phyloP scores from a whole-genome alignment of 768 basidiomycete species.

The Auricularia auricula-judae region DNA sequence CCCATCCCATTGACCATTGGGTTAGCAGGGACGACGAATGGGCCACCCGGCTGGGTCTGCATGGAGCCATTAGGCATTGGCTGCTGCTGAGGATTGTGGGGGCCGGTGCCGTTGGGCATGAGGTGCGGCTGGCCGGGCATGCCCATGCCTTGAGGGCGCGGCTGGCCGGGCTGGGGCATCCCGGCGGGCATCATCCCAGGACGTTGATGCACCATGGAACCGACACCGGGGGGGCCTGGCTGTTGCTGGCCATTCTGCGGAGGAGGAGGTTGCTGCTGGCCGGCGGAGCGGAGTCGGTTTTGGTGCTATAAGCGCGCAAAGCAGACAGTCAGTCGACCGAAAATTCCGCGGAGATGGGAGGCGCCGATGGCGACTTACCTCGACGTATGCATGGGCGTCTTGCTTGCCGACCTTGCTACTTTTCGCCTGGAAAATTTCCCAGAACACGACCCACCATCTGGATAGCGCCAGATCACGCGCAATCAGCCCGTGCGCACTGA shows the following conservation, averaged over 20 bases:
- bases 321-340: no score
- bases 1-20: no score
- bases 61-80: conserved; percentile 19
- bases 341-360: background rate
- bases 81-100: conserved; percentile 12
- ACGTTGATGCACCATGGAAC: conserved; percentile 7
- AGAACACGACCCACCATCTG: conserved; percentile 88
- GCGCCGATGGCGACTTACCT: conserved; percentile 14
- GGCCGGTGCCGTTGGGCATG: conserved; percentile 22
- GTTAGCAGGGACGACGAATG: no score
- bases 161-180: conserved; percentile 6
- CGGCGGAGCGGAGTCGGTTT: background rate
- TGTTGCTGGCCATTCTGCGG: conserved; percentile 5
- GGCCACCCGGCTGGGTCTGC: conserved; percentile 1
- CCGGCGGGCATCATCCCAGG: conserved; percentile 27
- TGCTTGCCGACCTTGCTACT: conserved; percentile 55
- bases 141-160: background rate
- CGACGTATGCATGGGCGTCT: conserved; percentile 27
- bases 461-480: background rate
- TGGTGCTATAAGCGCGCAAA: background rate
- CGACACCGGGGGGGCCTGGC: conserved; percentile 8
- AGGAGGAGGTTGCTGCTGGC: background rate
- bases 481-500: conserved; percentile 6
- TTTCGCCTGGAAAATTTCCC: conserved; percentile 76
- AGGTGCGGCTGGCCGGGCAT: conserved; percentile 5